phyloP scores from a whole-genome alignment of 371 early-diverging fungal species.

The Blakeslea trispora region DNA sequence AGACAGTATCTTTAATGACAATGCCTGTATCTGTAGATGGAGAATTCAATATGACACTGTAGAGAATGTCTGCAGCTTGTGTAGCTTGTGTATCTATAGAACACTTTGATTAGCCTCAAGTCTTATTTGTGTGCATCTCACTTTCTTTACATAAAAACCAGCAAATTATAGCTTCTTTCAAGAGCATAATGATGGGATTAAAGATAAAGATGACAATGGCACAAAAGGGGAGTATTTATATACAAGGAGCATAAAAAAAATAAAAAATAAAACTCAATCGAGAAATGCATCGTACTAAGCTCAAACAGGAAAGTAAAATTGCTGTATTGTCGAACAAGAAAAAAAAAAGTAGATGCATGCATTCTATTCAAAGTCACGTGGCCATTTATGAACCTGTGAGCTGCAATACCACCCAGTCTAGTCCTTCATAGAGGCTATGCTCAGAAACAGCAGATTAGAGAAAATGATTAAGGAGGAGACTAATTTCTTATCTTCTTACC shows the following conservation, averaged over 20 bases:
- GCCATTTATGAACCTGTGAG: constrained; percentile 29
- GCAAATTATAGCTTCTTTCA: too few relatives aligned
- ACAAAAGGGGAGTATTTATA: too few relatives aligned
- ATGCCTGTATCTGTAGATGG: constrained; percentile 15
- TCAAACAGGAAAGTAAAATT: too few relatives aligned
- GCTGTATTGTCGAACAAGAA: too few relatives aligned
- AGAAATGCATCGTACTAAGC: too few relatives aligned
- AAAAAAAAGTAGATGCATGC: background rate
- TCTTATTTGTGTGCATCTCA: background rate
- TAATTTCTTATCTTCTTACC: constrained; percentile 42
- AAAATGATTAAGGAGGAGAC: background rate
- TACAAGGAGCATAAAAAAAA: too few relatives aligned
- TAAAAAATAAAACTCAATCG: too few relatives aligned
- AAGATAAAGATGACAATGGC: too few relatives aligned
- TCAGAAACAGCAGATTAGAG: background rate
- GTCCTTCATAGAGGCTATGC: constrained; percentile 65
- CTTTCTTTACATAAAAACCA: background rate
- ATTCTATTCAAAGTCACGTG: background rate
- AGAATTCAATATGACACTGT: constrained; percentile 19
- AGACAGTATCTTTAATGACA: constrained; percentile 6
- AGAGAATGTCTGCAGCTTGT: background rate
- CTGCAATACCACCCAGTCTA: constrained; percentile 74
- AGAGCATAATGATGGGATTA: too few relatives aligned
- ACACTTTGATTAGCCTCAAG: background rate
- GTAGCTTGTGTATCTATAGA: background rate